Conservation (phyloP, 257 asterid species). For the Nicotiana otophora region DNA sequence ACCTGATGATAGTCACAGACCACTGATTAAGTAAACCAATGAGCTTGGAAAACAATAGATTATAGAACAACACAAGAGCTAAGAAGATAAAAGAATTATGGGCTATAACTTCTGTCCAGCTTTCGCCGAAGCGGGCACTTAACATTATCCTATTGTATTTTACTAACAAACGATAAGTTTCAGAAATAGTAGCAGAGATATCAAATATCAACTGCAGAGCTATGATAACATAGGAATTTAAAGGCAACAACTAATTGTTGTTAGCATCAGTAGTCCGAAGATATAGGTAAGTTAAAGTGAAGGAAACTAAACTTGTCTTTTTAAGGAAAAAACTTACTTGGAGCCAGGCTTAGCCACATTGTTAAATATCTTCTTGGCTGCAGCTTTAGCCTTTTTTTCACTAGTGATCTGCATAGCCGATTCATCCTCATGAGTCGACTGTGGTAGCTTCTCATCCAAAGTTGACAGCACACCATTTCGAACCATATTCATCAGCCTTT, state of each 20-base stretch:
- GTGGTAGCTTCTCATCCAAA: conserved; percentile 61
- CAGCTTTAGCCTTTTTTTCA: conserved; percentile 67
- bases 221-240: not conserved
- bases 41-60: not conserved
- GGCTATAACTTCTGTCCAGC: not conserved
- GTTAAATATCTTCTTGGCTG: conserved; percentile 73
- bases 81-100: not conserved
- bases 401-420: conserved; percentile 53
- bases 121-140: not conserved
- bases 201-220: not conserved
- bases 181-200: not conserved
- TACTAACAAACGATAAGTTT: not conserved
- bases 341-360: conserved; percentile 73
- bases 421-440: conserved; percentile 53
- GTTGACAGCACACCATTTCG: conserved; percentile 68
- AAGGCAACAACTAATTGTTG: not conserved
- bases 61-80: not conserved
- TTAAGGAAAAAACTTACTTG: conserved; percentile 35
- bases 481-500: conserved; percentile 69
- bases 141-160: not conserved
- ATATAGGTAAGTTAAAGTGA: not conserved
- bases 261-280: not conserved
- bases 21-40: not conserved
- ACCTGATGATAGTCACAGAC: conserved; percentile 30
- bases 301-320: not conserved